These are phyloP conservation scores for Eimeria zaria DNA, from an alignment of 169 alveolate species.

Conservation along the genomic window DNA sequence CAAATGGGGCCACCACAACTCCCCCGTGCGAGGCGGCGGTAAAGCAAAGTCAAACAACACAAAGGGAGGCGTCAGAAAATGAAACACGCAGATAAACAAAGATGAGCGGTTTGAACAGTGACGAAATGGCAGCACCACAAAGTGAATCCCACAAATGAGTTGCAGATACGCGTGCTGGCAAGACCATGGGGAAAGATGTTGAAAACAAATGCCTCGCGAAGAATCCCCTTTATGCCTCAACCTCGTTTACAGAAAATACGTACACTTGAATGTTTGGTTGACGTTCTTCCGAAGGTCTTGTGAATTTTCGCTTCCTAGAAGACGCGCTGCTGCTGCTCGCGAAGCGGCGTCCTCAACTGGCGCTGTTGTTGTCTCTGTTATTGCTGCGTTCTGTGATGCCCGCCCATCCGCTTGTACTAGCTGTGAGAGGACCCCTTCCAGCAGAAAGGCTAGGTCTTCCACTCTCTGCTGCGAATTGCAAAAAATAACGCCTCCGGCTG, in stretches of 20 bases:
- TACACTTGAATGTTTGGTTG: constrained; percentile 79
- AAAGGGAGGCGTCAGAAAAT: background rate
- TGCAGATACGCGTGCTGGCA: too few relatives aligned
- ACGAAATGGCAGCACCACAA: background rate
- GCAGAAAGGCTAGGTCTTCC: constrained; percentile 75
- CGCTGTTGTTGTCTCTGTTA: constrained; percentile 19
- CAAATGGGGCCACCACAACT: background rate
- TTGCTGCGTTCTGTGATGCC: background rate
- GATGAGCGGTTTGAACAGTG: background rate
- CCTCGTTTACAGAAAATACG: background rate
- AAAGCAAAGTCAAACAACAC: background rate
- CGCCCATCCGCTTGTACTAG: constrained; percentile 36
- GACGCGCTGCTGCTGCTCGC: constrained; percentile 82
- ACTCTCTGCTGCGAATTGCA: constrained; percentile 82
- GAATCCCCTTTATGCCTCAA: too few relatives aligned
- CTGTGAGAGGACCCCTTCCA: constrained; percentile 49
- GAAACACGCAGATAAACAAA: background rate
- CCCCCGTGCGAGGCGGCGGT: background rate
- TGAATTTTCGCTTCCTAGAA: constrained; percentile 40
- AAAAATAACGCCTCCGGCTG: constrained; percentile 63
- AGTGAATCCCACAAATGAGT: background rate
- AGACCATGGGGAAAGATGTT: background rate
- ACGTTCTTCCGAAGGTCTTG: constrained; percentile 60
- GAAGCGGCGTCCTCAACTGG: constrained; percentile 30
- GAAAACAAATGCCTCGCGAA: background rate